Evolutionary conservation across 163 green algal species (phyloP).

Genomic region (Prototheca wickerhamii): DNA sequence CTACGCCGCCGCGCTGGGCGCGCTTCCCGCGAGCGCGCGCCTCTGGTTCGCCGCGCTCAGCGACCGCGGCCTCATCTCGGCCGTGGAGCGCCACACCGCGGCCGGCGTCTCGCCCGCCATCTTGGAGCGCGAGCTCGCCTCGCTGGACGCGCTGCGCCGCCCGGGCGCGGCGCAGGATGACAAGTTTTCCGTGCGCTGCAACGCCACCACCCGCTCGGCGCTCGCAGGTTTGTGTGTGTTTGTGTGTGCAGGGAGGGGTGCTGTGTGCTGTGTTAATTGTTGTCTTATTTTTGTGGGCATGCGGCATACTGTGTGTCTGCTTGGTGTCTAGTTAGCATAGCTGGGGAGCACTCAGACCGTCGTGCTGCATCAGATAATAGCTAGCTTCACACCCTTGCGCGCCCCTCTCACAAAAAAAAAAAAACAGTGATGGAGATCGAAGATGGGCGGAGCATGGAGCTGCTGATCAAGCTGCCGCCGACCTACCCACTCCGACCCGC

Average conservation of each 20-base stretch:
- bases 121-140: slow-evolving; percentile 53
- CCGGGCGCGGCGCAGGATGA: slow-evolving; percentile 6
- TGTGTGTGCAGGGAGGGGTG: not conserved
- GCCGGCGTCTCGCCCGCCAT: slow-evolving; percentile 49
- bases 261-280: not conserved
- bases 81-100: slow-evolving; percentile 66
- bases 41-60: slow-evolving; percentile 69
- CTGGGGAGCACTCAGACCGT: not conserved
- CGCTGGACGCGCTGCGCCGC: not conserved
- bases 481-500: slow-evolving; percentile 64
- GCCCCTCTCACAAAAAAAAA: no score
- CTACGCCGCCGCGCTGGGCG: slow-evolving; percentile 50
- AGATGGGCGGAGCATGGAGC: slow-evolving; percentile 70
- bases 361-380: not conserved
- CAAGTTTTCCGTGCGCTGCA: slow-evolving; percentile 52
- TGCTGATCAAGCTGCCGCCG: slow-evolving; percentile 71
- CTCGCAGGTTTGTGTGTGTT: slow-evolving; percentile 31
- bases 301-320: not conserved
- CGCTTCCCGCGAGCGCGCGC: slow-evolving; percentile 53
- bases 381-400: no score
- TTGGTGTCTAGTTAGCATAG: no score
- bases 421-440: slow-evolving; percentile 57
- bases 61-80: slow-evolving; percentile 33
- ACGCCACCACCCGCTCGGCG: slow-evolving; percentile 45
- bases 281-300: not conserved